A percentile compares a stretch with the other conserved stretches of the same genome.
Evolutionary conservation across 805 yeast genomes (phyloP).

Genomic region (Candida rishiriensis): DNA sequence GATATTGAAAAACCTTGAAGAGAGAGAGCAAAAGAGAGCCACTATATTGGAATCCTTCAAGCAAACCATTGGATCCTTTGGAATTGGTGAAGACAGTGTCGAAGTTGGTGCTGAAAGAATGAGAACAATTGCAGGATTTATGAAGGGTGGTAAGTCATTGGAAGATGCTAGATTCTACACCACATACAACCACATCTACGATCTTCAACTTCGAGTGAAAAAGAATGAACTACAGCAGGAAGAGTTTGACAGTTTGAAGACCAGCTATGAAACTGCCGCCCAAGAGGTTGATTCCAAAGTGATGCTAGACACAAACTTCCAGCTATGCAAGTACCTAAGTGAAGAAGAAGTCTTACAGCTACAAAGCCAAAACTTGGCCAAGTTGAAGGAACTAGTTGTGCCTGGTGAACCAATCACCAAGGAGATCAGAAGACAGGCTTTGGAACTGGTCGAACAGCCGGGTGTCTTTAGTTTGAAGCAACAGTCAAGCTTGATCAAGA

Average conservation of each 20-base stretch:
- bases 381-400: conserved; percentile 14
- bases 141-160: conserved; percentile 53
- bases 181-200: conserved; percentile 45
- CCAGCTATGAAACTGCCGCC: conserved; percentile 36
- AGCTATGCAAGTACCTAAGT: conserved; percentile 36
- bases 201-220: conserved; percentile 36
- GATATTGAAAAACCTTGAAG: conserved; percentile 33
- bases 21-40: conserved; percentile 33
- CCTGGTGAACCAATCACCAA: conserved; percentile 27
- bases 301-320: conserved; percentile 42
- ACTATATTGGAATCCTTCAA: conserved; percentile 27
- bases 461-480: conserved; percentile 34
- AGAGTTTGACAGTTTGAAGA: conserved; percentile 20
- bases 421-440: conserved; percentile 38
- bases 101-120: conserved; percentile 49
- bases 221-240: conserved; percentile 32
- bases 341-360: conserved; percentile 29
- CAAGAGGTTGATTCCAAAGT: conserved; percentile 39
- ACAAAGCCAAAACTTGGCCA: conserved; percentile 16
- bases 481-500: conserved; percentile 38
- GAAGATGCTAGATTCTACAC: conserved; percentile 58
- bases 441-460: conserved; percentile 37
- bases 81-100: conserved; percentile 24
- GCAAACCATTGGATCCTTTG: conserved; percentile 26
- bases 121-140: conserved; percentile 45